These are phyloP conservation scores for Melampsora americana DNA, from an alignment of 1,284 basidiomycete species.

Conservation along the genomic window DNA sequence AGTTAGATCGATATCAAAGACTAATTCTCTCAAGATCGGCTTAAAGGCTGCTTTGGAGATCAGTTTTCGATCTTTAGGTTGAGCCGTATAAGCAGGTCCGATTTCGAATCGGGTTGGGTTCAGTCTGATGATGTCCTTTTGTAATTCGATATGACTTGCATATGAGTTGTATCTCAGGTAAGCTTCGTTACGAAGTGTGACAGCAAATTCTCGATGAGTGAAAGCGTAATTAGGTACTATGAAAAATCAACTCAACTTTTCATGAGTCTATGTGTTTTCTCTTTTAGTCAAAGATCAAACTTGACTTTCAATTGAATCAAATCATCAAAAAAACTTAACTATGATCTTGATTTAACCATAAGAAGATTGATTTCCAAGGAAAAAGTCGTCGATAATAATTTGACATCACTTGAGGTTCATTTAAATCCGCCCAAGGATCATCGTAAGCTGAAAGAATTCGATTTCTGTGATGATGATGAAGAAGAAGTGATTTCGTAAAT, in stretches of 20 bases:
- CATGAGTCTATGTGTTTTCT: no score
- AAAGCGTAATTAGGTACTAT: conserved; percentile 65
- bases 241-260: background rate
- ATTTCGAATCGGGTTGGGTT: conserved; percentile 94
- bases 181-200: conserved; percentile 83
- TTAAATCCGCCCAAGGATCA: conserved; percentile 53
- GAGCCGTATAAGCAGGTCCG: conserved; percentile 83
- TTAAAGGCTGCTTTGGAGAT: conserved; percentile 71
- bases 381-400: conserved; percentile 88
- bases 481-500: no score
- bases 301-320: background rate
- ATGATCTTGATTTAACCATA: conserved; percentile 91
- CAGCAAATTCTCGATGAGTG: conserved; percentile 93
- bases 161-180: conserved; percentile 96
- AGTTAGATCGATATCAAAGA: conserved; percentile 99
- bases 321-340: conserved; percentile 53
- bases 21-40: conserved; percentile 82
- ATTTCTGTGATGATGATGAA: conserved; percentile 9
- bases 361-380: conserved; percentile 88
- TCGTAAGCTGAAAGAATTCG: conserved; percentile 13
- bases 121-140: conserved; percentile 76
- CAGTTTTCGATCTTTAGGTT: conserved; percentile 89
- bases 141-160: conserved; percentile 76
- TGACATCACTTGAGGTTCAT: conserved; percentile 68
- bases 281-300: background rate